Conservation (phyloP, 176 grass and related monocot genomes). For the Musa itinerans region DNA sequence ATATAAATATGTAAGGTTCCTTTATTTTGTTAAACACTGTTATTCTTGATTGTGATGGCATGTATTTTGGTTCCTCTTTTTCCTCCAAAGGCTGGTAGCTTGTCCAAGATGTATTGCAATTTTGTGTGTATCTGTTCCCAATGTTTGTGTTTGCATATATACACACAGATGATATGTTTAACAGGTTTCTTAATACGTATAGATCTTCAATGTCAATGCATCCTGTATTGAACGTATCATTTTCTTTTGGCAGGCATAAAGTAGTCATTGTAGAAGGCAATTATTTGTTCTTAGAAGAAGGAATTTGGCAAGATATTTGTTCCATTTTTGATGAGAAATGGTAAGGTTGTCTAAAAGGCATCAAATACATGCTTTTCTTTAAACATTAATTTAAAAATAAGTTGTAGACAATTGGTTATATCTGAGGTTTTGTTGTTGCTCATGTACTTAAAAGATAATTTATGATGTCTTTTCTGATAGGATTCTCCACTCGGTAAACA, state of each 20-base stretch:
- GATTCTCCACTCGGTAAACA: too few relatives aligned
- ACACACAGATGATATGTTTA: background rate
- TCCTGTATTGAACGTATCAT: background rate
- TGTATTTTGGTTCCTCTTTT: background rate
- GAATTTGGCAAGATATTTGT: constrained; percentile 59
- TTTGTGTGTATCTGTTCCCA: too few relatives aligned
- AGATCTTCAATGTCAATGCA: background rate
- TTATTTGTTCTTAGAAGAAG: constrained; percentile 79
- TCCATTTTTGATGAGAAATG: constrained; percentile 84
- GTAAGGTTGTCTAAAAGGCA: constrained; percentile 28
- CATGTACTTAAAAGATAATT: background rate
- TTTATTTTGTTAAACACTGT: background rate
- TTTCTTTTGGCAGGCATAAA: constrained; percentile 51
- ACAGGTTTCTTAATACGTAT: background rate
- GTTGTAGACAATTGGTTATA: background rate
- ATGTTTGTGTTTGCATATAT: background rate
- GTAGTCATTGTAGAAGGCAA: constrained; percentile 84
- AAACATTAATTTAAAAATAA: background rate
- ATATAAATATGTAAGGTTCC: background rate
- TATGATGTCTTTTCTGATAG: too few relatives aligned
- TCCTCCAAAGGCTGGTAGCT: background rate
- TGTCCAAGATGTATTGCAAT: background rate
- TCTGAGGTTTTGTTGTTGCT: background rate
- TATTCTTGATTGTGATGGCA: background rate
- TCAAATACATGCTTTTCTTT: background rate